Evolutionary conservation across 768 basidiomycete genomes (phyloP).

Genomic region (Mycena sanguinolenta): DNA sequence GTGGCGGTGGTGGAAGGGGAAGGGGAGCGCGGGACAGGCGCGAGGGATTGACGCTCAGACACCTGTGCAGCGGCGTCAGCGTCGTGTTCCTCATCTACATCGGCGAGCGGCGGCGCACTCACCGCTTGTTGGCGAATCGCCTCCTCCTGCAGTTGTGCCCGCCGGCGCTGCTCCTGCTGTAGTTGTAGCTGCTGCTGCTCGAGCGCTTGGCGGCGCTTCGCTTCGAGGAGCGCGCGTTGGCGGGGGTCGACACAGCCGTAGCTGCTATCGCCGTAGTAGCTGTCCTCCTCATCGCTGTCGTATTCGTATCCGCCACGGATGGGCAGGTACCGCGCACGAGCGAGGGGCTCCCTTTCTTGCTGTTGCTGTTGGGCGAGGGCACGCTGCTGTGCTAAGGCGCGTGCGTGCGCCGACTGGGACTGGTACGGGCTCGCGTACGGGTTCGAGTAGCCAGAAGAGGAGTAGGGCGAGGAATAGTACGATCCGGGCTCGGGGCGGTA

Average conservation of each 20-base stretch:
- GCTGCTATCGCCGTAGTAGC: too few relatives aligned
- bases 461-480: slow-evolving; percentile 27
- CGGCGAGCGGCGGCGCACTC: slow-evolving; percentile 22
- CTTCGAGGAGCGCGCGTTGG: slow-evolving; percentile 52
- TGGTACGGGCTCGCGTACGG: too few relatives aligned
- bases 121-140: too few relatives aligned
- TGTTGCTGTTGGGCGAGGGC: slow-evolving; percentile 43
- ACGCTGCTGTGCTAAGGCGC: slow-evolving; percentile 38
- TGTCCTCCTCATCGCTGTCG: too few relatives aligned
- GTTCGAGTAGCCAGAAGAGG: slow-evolving; percentile 11
- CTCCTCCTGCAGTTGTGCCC: slow-evolving; percentile 17
- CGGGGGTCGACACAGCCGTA: slow-evolving; percentile 43
- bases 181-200: slow-evolving; percentile 44
- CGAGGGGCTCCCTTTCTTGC: slow-evolving; percentile 50
- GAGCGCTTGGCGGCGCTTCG: slow-evolving; percentile 43
- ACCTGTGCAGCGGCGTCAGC: background rate
- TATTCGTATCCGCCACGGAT: slow-evolving; percentile 52
- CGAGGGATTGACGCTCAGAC: slow-evolving; percentile 17
- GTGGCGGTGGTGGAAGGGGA: slow-evolving; percentile 23
- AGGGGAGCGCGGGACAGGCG: slow-evolving; percentile 29
- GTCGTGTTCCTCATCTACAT: too few relatives aligned
- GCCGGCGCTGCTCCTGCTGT: slow-evolving; percentile 35
- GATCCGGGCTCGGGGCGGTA: too few relatives aligned
- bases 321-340: slow-evolving; percentile 57
- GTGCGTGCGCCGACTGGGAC: slow-evolving; percentile 42